phyloP scores from a whole-genome alignment of 768 basidiomycete species.

The Phallus indusiatus region DNA sequence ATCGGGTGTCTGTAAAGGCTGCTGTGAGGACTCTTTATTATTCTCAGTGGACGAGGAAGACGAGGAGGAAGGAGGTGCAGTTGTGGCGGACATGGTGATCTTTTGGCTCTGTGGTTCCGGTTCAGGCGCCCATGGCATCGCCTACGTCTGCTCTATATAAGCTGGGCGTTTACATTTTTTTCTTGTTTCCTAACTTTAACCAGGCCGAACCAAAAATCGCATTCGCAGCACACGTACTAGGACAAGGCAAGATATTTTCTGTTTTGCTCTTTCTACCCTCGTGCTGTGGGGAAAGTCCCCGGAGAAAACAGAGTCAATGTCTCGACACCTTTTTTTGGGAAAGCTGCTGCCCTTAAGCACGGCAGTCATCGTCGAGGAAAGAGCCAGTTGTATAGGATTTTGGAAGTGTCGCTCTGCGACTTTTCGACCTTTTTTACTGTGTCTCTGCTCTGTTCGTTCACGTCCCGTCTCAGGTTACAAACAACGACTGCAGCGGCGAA shows the following conservation, averaged over 20 bases:
- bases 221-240: slow-evolving; percentile 7
- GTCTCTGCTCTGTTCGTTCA: slow-evolving; percentile 3
- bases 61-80: background rate
- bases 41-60: background rate
- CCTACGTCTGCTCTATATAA: slow-evolving; percentile 2
- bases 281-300: slow-evolving; percentile 11
- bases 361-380: slow-evolving; percentile 3
- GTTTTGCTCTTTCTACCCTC: background rate
- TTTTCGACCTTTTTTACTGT: background rate
- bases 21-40: background rate
- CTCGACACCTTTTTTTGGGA: slow-evolving; percentile 4
- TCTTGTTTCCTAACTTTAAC: background rate
- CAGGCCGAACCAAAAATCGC: slow-evolving; percentile 9
- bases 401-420: background rate
- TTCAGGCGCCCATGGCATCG: background rate
- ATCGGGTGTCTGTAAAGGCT: background rate
- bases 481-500: background rate
- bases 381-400: background rate
- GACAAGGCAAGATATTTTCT: background rate
- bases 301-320: slow-evolving; percentile 7
- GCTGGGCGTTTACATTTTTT: background rate
- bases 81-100: background rate
- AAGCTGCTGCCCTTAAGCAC: slow-evolving; percentile 10
- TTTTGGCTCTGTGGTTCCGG: background rate
- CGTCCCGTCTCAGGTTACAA: background rate